phyloP scores from a whole-genome alignment of 2,329 filamentous ascomycete species.

The Alternaria hordeiaustralica region DNA sequence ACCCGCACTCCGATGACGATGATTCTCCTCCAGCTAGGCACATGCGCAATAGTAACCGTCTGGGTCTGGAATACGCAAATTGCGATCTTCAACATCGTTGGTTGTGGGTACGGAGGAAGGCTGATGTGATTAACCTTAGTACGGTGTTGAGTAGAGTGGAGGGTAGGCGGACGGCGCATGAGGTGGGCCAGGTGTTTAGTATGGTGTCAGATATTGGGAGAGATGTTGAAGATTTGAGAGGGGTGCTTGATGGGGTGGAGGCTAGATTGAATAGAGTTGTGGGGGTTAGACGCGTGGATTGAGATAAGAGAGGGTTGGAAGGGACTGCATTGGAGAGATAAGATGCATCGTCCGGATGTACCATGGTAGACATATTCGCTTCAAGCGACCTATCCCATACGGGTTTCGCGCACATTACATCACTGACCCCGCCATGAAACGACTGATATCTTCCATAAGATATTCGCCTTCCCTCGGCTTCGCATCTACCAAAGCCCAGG shows the following conservation, averaged over 20 bases:
- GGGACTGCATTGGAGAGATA: not conserved
- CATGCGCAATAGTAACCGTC: constrained; percentile 31
- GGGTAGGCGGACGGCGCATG: constrained; percentile 45
- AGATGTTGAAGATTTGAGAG: constrained; percentile 25
- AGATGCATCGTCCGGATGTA: not conserved
- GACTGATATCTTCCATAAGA: not conserved
- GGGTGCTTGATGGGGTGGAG: constrained; percentile 16
- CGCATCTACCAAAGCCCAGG: not conserved
- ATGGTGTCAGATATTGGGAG: constrained; percentile 27
- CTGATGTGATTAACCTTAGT: constrained; percentile 45
- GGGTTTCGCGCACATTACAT: not conserved
- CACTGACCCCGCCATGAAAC: not conserved
- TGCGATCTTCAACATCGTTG: constrained; percentile 45
- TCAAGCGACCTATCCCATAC: not conserved
- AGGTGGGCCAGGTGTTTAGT: constrained; percentile 32
- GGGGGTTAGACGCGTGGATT: constrained; percentile 30
- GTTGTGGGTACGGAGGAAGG: constrained; percentile 48
- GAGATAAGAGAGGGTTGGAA: not conserved
- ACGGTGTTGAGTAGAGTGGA: constrained; percentile 47
- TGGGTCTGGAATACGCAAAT: constrained; percentile 40
- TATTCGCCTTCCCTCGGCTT: not conserved
- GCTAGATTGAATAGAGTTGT: constrained; percentile 30
- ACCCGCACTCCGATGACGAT: constrained; percentile 28
- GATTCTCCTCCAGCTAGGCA: constrained; percentile 14
- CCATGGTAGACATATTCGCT: not conserved